Evolutionary conservation across 495 filamentous ascomycete genomes (phyloP), one percentile per base, ranked within the genome.

Genomic region (Penicillium samsonianum): DNA sequence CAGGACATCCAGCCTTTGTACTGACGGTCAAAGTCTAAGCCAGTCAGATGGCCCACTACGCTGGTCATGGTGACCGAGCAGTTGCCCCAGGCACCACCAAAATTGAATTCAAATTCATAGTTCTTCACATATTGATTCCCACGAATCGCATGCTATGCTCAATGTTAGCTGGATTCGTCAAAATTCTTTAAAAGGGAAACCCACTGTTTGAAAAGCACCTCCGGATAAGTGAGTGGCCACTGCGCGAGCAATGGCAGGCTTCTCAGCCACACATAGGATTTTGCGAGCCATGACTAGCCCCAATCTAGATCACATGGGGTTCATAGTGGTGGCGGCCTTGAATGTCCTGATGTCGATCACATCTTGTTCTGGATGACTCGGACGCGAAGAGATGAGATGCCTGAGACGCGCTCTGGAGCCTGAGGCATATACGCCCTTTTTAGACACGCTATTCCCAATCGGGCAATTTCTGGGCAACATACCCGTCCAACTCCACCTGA

Each of bases 261-360:
- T 98, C 68, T 98, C 94, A 54, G 94, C 94, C 61, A 98, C 92
- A 67, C 95, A 98, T 25, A 98, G 81, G 59, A 96, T 85, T 70
- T 80, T 82, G 30, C 65, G 67, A 44, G 67, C 69, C 61, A 77
- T 71, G 66, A 63, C 50, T 50, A 60, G 47, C 53, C 43, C 30
- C 17, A 37, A 23, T 44, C 46, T 20, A 46, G 19, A 44, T 60
- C 42, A 63, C 35, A 53, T 38, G 28, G 20, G 23, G 44, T 50
- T 56, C 50, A 60, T 60, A 58, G 22, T 40, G 52, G n/a, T 16
- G 44, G 49, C 54, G 44, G 40, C 23, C 56, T 60, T 45, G 25
- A 37, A 31, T 43, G 51, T 40, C 49, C 28, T 31, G 45, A 48
- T 40, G 48, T 55, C 48, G 50, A 42, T 53, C 54, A 55, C 59